Evolutionary conservation across 2,329 filamentous ascomycete genomes (phyloP), one percentile per base, ranked within the genome.

Genomic region (Aschersonia sp.): DNA sequence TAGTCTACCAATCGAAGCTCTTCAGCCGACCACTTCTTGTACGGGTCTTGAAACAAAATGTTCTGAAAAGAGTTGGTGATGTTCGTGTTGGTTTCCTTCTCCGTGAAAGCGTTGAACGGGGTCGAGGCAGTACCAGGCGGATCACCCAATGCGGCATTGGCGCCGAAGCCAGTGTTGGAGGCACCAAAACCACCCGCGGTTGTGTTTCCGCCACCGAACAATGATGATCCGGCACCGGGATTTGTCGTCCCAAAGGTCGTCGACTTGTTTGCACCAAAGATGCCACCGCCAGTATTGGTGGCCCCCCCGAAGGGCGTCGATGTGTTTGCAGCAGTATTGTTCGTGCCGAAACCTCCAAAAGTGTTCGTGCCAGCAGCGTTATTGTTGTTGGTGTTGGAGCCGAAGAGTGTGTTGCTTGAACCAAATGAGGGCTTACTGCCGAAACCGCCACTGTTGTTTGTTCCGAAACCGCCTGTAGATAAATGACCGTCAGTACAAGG

Each of bases 11-110:
- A 66, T 58, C 86, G 76, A 47, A 92, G 67, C 63, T 92, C 83
- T 57, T 86, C 92, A n/a, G 86, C 78, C 8, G 90, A 95, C 71
- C 84, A 97, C 62, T 92, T 94, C 63, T 81, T 82, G 68, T 90
- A 94, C 1, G 83, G 77, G 30, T 82, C 79, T 66, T 84, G 82
- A 62, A 90, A 88, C 29, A 83, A 69, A 48, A 94, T 79, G 55
- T 81, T 90, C 63, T 92, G 86, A 63, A 84, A 94, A 4, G 82
- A 73, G 58, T 83, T 77, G 53, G 68, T 50, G 39, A 48, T 48
- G 55, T 56, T 74, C 14, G 67, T 74, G 41, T 74, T 77, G 4
- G 70, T 65, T 58, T 94, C 87, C 62, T 90, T 92, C 66, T 94
- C 87, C 22, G 73, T 68, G 44, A 77, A 74, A 0, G 86, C 70